These are phyloP conservation scores for Gigaspora rosea DNA, from an alignment of 192 early-diverging fungal species.

Conservation along the genomic window DNA sequence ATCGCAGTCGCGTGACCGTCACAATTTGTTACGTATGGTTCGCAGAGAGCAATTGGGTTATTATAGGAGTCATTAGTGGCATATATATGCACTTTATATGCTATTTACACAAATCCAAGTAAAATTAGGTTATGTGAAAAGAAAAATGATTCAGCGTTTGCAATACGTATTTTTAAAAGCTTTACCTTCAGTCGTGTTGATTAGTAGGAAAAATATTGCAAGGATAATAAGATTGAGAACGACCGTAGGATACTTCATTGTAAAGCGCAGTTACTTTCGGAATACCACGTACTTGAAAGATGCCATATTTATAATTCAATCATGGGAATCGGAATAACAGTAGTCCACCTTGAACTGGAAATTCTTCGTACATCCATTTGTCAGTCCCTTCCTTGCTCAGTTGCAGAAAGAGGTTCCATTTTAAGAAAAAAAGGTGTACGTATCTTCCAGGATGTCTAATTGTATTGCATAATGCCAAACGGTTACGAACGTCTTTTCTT, in stretches of 20 bases:
- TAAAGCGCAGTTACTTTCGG: background rate
- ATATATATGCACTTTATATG: no score
- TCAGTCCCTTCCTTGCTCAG: slow-evolving; percentile 8
- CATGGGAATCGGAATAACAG: slow-evolving; percentile 3
- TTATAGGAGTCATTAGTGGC: background rate
- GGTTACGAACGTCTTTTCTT: background rate
- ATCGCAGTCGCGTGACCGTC: background rate
- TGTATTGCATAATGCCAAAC: background rate
- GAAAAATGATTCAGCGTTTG: slow-evolving; percentile 8
- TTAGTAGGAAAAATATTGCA: no score
- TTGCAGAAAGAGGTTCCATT: background rate
- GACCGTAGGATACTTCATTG: no score
- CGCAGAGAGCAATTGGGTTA: background rate
- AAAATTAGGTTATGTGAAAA: slow-evolving; percentile 7
- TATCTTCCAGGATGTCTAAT: background rate
- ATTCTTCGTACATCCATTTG: background rate
- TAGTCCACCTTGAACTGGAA: background rate
- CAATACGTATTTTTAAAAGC: slow-evolving; percentile 1
- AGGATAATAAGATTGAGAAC: no score
- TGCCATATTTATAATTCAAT: slow-evolving; percentile 10
- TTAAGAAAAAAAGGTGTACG: background rate
- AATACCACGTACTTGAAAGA: slow-evolving; percentile 3
- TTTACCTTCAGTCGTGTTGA: slow-evolving; percentile 6
- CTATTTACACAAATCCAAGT: background rate
- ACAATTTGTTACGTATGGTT: slow-evolving; percentile 10